phyloP scores from a whole-genome alignment of 192 early-diverging fungal genomes.

The Irineochytrium annulatum region DNA sequence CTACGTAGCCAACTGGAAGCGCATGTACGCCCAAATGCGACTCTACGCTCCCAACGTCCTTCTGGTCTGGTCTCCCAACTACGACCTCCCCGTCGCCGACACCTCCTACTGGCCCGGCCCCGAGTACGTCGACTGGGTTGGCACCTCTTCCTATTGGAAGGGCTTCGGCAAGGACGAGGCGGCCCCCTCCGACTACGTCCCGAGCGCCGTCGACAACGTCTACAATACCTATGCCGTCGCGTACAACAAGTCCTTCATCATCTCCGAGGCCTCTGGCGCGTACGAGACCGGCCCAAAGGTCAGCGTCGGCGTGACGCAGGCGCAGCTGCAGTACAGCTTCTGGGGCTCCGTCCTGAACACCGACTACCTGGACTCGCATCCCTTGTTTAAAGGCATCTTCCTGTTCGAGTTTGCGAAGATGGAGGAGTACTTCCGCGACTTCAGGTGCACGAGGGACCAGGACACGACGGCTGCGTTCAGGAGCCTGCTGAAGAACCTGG shows the following conservation, averaged over 20 bases:
- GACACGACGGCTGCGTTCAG: too few relatives aligned
- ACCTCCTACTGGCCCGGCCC: neutral
- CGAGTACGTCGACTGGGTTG: slow-evolving; percentile 25
- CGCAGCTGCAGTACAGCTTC: slow-evolving; percentile 1
- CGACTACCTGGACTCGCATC: slow-evolving; percentile 5
- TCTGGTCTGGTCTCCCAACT: slow-evolving; percentile 10
- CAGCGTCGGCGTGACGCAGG: slow-evolving; percentile 6
- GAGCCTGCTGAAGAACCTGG: too few relatives aligned
- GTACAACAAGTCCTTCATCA: slow-evolving; percentile 2
- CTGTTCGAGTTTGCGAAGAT: slow-evolving; percentile 20
- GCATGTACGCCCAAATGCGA: neutral
- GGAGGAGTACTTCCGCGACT: too few relatives aligned
- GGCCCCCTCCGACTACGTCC: neutral
- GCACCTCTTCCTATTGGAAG: slow-evolving; percentile 2
- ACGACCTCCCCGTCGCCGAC: neutral
- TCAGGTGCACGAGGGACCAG: too few relatives aligned
- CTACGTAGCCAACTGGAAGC: neutral
- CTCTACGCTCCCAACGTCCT: neutral
- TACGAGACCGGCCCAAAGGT: slow-evolving; percentile 21
- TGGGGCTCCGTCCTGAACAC: slow-evolving; percentile 18
- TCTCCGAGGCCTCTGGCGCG: slow-evolving; percentile 15
- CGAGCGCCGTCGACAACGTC: neutral
- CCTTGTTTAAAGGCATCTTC: slow-evolving; percentile 12
- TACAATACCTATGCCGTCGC: neutral
- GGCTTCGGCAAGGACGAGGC: too few relatives aligned